phyloP scores from a whole-genome alignment of 73 alveolate species.

The Tetrahymena elliotti region DNA sequence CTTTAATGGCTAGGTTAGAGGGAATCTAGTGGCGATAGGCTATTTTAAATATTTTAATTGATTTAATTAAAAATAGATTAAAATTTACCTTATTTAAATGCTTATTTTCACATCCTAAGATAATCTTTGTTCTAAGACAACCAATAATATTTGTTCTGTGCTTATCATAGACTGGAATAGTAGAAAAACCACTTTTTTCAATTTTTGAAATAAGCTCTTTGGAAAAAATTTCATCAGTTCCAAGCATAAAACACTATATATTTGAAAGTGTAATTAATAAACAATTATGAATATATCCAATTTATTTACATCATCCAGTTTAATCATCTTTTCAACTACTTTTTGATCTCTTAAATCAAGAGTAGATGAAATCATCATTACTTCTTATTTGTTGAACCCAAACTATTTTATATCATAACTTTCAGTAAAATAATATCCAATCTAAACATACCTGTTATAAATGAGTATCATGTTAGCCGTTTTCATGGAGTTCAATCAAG shows the following conservation, averaged over 20 bases:
- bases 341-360: slow-evolving; percentile 44
- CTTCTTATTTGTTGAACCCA: slow-evolving; percentile 42
- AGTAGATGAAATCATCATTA: slow-evolving; percentile 52
- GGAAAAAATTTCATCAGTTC: slow-evolving; percentile 33
- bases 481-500: slow-evolving; percentile 56
- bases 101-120: background rate
- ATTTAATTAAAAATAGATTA: background rate
- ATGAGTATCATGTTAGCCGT: slow-evolving; percentile 33
- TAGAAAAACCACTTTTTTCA: slow-evolving; percentile 53
- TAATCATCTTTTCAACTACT: slow-evolving; percentile 47
- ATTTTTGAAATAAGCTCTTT: slow-evolving; percentile 43
- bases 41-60: background rate
- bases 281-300: slow-evolving; percentile 28
- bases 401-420: slow-evolving; percentile 32
- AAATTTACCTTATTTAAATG: background rate
- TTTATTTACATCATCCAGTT: slow-evolving; percentile 45
- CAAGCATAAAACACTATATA: slow-evolving; percentile 41
- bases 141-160: slow-evolving; percentile 52
- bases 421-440: slow-evolving; percentile 27
- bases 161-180: slow-evolving; percentile 58
- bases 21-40: background rate
- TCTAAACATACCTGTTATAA: slow-evolving; percentile 46
- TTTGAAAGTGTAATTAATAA: slow-evolving; percentile 8
- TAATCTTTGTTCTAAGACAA: slow-evolving; percentile 36
- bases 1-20: slow-evolving; percentile 3